These are phyloP conservation scores for Blastobotrys indianensis DNA, from an alignment of 1,139 yeast species.

Conservation along the genomic window DNA sequence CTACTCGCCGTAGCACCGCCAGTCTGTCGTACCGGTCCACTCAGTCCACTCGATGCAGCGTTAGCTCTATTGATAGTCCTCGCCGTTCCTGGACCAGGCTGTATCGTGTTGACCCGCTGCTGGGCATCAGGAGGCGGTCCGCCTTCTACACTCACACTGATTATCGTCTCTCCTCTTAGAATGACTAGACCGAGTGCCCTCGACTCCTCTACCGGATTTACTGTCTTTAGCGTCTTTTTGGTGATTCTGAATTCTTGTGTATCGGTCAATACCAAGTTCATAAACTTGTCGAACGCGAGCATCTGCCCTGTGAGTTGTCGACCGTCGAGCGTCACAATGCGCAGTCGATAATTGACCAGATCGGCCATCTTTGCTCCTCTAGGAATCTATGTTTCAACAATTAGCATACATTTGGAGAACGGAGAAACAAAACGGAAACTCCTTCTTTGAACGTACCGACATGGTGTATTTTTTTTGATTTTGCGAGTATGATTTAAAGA, in stretches of 20 bases:
- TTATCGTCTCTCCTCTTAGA: slow-evolving; percentile 81
- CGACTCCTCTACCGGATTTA: slow-evolving; percentile 46
- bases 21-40: slow-evolving; percentile 29
- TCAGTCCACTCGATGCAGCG: slow-evolving; percentile 19
- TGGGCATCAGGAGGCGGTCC: slow-evolving; percentile 55
- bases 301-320: slow-evolving; percentile 74
- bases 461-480: not conserved
- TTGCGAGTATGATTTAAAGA: not conserved
- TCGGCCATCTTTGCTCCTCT: slow-evolving; percentile 50
- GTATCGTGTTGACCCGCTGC: slow-evolving; percentile 37
- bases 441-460: not conserved
- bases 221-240: slow-evolving; percentile 43
- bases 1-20: slow-evolving; percentile 25
- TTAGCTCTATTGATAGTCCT: slow-evolving; percentile 37
- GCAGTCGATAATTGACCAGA: slow-evolving; percentile 65
- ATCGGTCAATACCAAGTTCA: slow-evolving; percentile 81
- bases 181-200: slow-evolving; percentile 76
- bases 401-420: slow-evolving; percentile 3
- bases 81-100: slow-evolving; percentile 43
- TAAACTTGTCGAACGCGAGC: slow-evolving; percentile 81
- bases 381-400: slow-evolving; percentile 24
- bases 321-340: slow-evolving; percentile 68
- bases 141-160: slow-evolving; percentile 77
- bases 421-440: not conserved
- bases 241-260: slow-evolving; percentile 79